phyloP scores from a whole-genome alignment of 495 filamentous ascomycete species.

The Neurospora sp. region DNA sequence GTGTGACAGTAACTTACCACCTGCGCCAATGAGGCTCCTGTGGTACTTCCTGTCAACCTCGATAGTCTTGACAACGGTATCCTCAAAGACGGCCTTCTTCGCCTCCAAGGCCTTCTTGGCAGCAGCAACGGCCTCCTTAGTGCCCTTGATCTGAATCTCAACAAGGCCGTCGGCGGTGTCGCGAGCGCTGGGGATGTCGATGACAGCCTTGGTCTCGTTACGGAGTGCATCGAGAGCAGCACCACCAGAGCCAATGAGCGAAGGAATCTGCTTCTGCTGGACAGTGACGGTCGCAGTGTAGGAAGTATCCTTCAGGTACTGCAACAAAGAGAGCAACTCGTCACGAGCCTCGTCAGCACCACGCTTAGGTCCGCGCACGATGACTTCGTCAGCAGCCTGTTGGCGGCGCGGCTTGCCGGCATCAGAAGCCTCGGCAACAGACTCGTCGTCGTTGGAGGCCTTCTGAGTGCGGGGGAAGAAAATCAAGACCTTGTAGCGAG shows the following conservation, averaged over 20 bases:
- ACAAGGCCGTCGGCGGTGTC: slow-evolving; percentile 54
- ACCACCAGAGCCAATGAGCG: slow-evolving; percentile 80
- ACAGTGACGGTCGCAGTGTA: slow-evolving; percentile 69
- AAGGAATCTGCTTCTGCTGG: slow-evolving; percentile 77
- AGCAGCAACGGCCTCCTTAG: slow-evolving; percentile 76
- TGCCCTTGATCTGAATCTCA: slow-evolving; percentile 83
- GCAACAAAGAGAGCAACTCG: slow-evolving; percentile 74
- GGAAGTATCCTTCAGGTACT: slow-evolving; percentile 81
- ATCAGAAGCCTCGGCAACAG: slow-evolving; percentile 61
- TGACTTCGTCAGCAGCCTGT: slow-evolving; percentile 81
- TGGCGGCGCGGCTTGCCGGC: slow-evolving; percentile 56
- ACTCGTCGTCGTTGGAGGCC: slow-evolving; percentile 55
- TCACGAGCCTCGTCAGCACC: slow-evolving; percentile 84
- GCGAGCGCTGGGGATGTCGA: slow-evolving; percentile 71
- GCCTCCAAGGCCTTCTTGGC: slow-evolving; percentile 83
- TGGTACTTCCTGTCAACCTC: slow-evolving; percentile 86
- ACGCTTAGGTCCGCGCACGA: slow-evolving; percentile 80
- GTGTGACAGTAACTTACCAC: slow-evolving; percentile 49
- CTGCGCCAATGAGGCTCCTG: slow-evolving; percentile 75
- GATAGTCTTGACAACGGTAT: slow-evolving; percentile 71
- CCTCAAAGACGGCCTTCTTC: slow-evolving; percentile 74
- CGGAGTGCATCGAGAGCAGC: slow-evolving; percentile 85
- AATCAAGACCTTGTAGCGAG: slow-evolving; percentile 83
- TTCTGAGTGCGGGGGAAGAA: slow-evolving; percentile 76
- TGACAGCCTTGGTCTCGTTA: slow-evolving; percentile 68